Percentiles rank a stretch among this genome's conserved stretches.
Conservation (phyloP, 164 flowering plant genomes). For the Stephania japonica region DNA sequence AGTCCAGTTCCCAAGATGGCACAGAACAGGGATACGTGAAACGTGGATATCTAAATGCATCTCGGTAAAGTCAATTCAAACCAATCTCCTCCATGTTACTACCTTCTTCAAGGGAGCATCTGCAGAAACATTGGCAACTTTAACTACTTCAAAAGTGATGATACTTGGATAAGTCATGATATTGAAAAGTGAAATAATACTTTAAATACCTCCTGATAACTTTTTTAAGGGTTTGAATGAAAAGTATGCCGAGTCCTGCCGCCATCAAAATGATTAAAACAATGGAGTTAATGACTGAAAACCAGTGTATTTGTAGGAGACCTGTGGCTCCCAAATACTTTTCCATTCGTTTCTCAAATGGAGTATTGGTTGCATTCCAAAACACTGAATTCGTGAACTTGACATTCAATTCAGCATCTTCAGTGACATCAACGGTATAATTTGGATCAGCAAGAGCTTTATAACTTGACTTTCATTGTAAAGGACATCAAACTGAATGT, state of each 20-base stretch:
- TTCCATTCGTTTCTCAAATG: slow-evolving; percentile 50
- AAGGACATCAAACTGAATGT: slow-evolving; percentile 55
- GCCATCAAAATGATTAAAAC: slow-evolving; percentile 48
- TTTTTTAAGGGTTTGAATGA: slow-evolving; percentile 57
- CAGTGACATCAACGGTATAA: slow-evolving; percentile 56
- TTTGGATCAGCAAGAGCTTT: slow-evolving; percentile 68
- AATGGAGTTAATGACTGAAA: slow-evolving; percentile 56
- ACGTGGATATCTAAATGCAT: slow-evolving; percentile 65
- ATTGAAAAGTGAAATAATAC: neutral
- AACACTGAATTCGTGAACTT: slow-evolving; percentile 60
- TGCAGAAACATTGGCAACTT: slow-evolving; percentile 17
- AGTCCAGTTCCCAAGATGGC: slow-evolving; percentile 66
- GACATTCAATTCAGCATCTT: slow-evolving; percentile 41
- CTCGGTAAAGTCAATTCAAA: slow-evolving; percentile 54
- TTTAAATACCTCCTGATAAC: slow-evolving; percentile 36
- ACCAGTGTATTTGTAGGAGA: slow-evolving; percentile 54
- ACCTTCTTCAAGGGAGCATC: slow-evolving; percentile 54
- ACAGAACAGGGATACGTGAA: slow-evolving; percentile 45
- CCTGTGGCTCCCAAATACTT: slow-evolving; percentile 39
- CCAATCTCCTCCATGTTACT: no score
- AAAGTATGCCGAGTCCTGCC: slow-evolving; percentile 45
- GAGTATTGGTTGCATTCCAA: slow-evolving; percentile 49
- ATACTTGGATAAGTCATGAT: slow-evolving; percentile 51
- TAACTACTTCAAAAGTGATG: slow-evolving; percentile 37
- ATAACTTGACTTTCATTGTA: slow-evolving; percentile 57